Percentiles rank a stretch among this genome's conserved stretches.
These are phyloP conservation scores for Puccinia coronata DNA, from an alignment of 1,284 basidiomycete genomes.

Conservation along the genomic window DNA sequence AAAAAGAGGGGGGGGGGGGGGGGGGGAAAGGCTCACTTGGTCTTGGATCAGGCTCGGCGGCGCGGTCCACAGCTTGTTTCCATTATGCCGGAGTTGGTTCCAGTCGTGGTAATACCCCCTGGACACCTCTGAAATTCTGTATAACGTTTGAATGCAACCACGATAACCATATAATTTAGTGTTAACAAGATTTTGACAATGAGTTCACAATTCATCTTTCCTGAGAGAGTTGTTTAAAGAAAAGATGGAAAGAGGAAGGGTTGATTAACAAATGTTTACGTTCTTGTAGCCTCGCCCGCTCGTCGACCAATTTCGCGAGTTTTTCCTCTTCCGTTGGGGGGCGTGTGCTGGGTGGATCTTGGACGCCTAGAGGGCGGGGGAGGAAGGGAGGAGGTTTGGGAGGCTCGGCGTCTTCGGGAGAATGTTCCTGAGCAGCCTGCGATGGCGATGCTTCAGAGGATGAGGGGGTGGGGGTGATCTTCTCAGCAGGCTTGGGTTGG, in stretches of 20 bases:
- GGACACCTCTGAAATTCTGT: slow-evolving; percentile 47
- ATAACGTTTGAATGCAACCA: not conserved
- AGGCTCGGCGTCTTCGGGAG: not conserved
- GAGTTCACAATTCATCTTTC: too few species aligned
- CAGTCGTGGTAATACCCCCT: slow-evolving; percentile 50
- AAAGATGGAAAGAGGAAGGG: not conserved
- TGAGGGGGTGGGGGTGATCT: too few species aligned
- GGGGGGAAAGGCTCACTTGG: slow-evolving; percentile 21
- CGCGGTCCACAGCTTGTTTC: slow-evolving; percentile 50
- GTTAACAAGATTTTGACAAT: too few species aligned
- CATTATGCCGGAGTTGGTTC: slow-evolving; percentile 44
- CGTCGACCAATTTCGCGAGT: slow-evolving; percentile 45
- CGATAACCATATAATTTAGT: not conserved
- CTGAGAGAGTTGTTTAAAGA: too few species aligned
- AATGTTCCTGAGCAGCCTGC: not conserved
- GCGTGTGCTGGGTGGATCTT: slow-evolving; percentile 27
- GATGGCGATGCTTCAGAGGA: not conserved
- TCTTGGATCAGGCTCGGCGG: slow-evolving; percentile 48
- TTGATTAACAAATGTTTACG: slow-evolving; percentile 50
- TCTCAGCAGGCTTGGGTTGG: not conserved
- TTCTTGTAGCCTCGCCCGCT: slow-evolving; percentile 39
- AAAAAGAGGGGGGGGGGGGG: not conserved
- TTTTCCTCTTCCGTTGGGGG: slow-evolving; percentile 39
- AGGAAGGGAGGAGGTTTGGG: slow-evolving; percentile 48
- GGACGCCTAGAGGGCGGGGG: slow-evolving; percentile 44